Percentiles rank a stretch among this genome's conserved stretches.
phyloP scores from a whole-genome alignment of 2,329 filamentous ascomycete genomes.

The Aspergillus fumigatiaffinis region DNA sequence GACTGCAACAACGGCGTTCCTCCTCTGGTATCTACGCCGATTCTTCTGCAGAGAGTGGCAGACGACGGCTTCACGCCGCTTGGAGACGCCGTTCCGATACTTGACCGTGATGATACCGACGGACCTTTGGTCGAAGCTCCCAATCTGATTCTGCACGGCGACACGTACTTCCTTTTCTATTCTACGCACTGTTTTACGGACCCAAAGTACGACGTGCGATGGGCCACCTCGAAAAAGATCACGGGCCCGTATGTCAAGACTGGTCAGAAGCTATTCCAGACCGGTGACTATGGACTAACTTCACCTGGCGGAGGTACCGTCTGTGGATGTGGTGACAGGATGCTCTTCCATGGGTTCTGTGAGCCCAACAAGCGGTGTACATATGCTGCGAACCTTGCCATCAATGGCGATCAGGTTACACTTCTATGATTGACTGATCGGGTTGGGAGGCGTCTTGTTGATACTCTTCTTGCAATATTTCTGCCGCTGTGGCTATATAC shows the following conservation, averaged over 20 bases:
- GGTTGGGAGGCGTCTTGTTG: neutral
- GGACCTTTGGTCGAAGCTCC: constrained; percentile 63
- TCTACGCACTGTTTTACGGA: constrained; percentile 58
- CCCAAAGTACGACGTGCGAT: constrained; percentile 56
- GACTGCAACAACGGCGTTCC: constrained; percentile 45
- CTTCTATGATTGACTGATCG: constrained; percentile 9
- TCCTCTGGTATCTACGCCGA: constrained; percentile 34
- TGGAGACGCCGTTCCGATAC: constrained; percentile 53
- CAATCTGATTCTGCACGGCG: constrained; percentile 43
- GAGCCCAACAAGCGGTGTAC: constrained; percentile 23
- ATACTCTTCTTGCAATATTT: neutral
- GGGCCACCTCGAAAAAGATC: constrained; percentile 47
- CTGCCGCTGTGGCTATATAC: neutral
- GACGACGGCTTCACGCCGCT: constrained; percentile 50
- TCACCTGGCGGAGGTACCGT: constrained; percentile 33
- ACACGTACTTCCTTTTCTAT: constrained; percentile 59
- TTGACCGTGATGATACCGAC: constrained; percentile 61
- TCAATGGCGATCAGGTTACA: constrained; percentile 15
- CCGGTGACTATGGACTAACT: constrained; percentile 26
- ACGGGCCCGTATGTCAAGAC: constrained; percentile 38
- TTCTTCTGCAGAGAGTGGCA: constrained; percentile 39
- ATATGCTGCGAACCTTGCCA: constrained; percentile 25
- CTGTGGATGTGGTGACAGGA: constrained; percentile 27
- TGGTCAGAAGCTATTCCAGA: constrained; percentile 30
- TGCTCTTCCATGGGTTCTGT: constrained; percentile 33